Conservation (phyloP, 768 basidiomycete genomes). For the Phaeotremella skinneri region DNA sequence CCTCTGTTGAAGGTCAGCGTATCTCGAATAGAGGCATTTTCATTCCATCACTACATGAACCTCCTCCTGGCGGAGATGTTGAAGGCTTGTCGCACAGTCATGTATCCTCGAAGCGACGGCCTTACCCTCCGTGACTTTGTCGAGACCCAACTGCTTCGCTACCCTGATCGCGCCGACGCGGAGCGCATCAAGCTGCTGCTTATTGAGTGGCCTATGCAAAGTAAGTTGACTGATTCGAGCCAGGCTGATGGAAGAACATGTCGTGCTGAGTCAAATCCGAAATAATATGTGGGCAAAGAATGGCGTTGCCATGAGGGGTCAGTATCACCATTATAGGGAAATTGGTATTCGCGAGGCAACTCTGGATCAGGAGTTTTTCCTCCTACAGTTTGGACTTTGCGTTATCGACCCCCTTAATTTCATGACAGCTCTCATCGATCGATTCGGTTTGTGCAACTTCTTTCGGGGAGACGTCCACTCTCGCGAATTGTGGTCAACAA, state of each 20-base stretch:
- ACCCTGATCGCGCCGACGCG: conserved; percentile 59
- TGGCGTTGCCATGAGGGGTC: conserved; percentile 90
- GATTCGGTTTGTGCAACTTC: conserved; percentile 76
- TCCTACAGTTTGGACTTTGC: conserved; percentile 80
- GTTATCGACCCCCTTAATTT: conserved; percentile 72
- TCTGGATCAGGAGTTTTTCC: conserved; percentile 91
- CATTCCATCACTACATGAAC: conserved; percentile 43
- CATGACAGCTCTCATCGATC: conserved; percentile 81
- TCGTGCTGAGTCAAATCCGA: conserved; percentile 71
- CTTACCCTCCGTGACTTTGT: conserved; percentile 60
- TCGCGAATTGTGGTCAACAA: conserved; percentile 21
- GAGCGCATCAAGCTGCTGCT: conserved; percentile 70
- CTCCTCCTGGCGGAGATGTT: conserved; percentile 35
- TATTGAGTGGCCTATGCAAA: conserved; percentile 84
- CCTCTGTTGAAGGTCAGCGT: conserved; percentile 26
- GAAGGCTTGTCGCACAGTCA: conserved; percentile 17
- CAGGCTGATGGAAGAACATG: conserved; percentile 26
- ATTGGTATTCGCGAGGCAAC: conserved; percentile 93
- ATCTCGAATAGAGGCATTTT: conserved; percentile 27
- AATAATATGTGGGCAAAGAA: conserved; percentile 97
- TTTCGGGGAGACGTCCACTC: conserved; percentile 58
- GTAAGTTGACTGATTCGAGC: conserved; percentile 55
- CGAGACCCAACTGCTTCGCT: conserved; percentile 54
- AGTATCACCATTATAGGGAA: conserved; percentile 92
- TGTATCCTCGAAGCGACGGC: background rate